These are phyloP conservation scores for Euphorbia tirucalli DNA, from an alignment of 345 rosid species.

Conservation along the genomic window DNA sequence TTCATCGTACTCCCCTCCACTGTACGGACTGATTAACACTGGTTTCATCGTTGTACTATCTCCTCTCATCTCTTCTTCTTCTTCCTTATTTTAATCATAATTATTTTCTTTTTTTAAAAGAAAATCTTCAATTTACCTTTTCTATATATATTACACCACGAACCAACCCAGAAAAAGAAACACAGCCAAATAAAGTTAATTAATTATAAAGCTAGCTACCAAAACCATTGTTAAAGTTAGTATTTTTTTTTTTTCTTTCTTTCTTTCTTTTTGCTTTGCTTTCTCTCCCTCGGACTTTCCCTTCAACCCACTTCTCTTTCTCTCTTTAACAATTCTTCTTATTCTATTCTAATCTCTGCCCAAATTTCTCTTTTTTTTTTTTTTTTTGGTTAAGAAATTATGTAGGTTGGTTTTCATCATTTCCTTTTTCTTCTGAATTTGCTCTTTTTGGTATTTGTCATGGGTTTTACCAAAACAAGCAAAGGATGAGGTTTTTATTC, in stretches of 20 bases:
- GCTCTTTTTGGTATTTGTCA: constrained; percentile 22
- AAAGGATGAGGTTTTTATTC: constrained; percentile 29
- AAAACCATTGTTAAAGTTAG: too few species aligned
- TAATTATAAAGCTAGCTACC: too few species aligned
- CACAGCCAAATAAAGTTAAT: neutral
- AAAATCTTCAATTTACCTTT: too few species aligned
- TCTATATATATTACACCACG: too few species aligned
- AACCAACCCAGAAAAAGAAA: neutral
- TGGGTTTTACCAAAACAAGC: constrained; percentile 47
- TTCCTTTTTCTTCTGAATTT: constrained; percentile 20
- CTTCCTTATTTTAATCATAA: too few species aligned
- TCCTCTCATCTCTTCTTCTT: neutral
- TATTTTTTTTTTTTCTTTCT: too few species aligned
- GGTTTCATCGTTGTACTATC: neutral
- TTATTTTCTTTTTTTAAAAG: too few species aligned
- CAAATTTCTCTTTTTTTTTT: neutral
- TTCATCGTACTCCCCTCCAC: constrained; percentile 16
- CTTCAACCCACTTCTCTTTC: too few species aligned
- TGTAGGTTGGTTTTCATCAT: neutral
- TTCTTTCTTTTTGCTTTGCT: too few species aligned
- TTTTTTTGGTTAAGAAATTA: too few species aligned
- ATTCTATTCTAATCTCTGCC: neutral
- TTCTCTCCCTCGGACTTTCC: too few species aligned
- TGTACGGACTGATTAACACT: constrained; percentile 48
- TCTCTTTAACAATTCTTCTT: too few species aligned